Evolutionary conservation across 140 eudicot species (phyloP), one percentile per base, ranked within the genome.

Genomic region (Flaveria floridana): DNA sequence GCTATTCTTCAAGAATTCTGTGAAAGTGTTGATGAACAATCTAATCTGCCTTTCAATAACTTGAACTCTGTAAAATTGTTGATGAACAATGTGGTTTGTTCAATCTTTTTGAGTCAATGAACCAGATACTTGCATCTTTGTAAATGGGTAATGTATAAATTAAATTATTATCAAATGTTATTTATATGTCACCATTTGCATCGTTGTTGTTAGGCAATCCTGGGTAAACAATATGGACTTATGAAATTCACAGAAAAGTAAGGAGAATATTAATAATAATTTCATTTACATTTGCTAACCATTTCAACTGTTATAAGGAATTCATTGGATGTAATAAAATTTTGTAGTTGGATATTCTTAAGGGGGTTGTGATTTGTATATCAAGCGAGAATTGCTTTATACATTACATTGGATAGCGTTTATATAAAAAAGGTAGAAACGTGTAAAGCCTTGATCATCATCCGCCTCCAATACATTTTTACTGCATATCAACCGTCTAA

Each of bases 21-120:
- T 58, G 30, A 37, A 72, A 42, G 41, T 34, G 41, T 34, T 50
- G 59, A 23, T 47, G 23, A 48, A 50, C 62, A 71, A 55, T 37
- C 52, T 28, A 6, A 46, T 70, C 3, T 70, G 15, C 18, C 18
- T 44, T 66, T 64, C 37, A 6, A n/a, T 37, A 46, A 4, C 30
- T 28, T 63, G 47, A 63, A 30, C 23, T 30, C 46, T 47, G 4
- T 47, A 11, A 47, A 63, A 28, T 21, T n/a, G 14, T 64, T 14
- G 21, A 26, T 64, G 48, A 64, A 30, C 50, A 42, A 7, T 44
- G 13, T 65, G 8, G 37, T 65, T n/a, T 37, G 20, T 2, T 65
- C 9, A 1, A n/a, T 7, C n/a, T 18, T 65, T 30, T 4, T 39
- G 51, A 25, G 8, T 65, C 71, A 39, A 37, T 23, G 41, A 39